Evolutionary conservation across 2,329 filamentous ascomycete species (phyloP), one percentile per base, ranked within the genome.

Genomic region (Ophioceras dolichostomum): DNA sequence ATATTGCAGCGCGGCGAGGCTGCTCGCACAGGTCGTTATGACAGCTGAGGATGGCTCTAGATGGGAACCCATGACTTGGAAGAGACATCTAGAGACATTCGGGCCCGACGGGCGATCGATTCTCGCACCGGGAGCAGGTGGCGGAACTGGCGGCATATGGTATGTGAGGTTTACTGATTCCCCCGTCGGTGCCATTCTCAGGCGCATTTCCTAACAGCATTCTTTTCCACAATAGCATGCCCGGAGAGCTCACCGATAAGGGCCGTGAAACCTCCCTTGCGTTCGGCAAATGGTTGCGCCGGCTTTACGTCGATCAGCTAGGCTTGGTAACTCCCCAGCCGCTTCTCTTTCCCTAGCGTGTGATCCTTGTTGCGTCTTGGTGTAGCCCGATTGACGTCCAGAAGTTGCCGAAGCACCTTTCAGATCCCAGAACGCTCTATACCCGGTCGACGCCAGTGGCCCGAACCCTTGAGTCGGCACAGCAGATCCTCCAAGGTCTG

Each of bases 1-100:
- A 2, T 96, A 95, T 61, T 98, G 91, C 62, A 73, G 74, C 45
- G 75, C 79, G 38, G 83, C 83, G 17, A 73, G 76, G 41, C 78
- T 80, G 46, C 70, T 96, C 54, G 74, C 60, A 42, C 61, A 61
- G 21, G 63, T 59, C 43, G 57, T 75, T 22, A 61, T 74, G 24
- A 59, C 66, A 40, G 57, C 62, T 9, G 46, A 52, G 39, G 45
- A 57, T 32, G 48, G n/a, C n/a, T n/a, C n/a, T 61, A 60, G 30
- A 61, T n/a, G n/a, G n/a, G n/a, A n/a, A n/a, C n/a, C 62, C 7
- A 50, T 74, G 3, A 67, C 73, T 47, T 79, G 74, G 73, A 68
- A 78, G 47, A 74, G 87, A 42, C 76, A 82, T 32, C 68, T 95
- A 34, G 91, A 98, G 60, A 83, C 82, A 1, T 91, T 95, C 55